Evolutionary conservation across 805 yeast genomes (phyloP), one percentile per base, ranked within the genome.

Genomic region (Jamesozyma jinghongensis): DNA sequence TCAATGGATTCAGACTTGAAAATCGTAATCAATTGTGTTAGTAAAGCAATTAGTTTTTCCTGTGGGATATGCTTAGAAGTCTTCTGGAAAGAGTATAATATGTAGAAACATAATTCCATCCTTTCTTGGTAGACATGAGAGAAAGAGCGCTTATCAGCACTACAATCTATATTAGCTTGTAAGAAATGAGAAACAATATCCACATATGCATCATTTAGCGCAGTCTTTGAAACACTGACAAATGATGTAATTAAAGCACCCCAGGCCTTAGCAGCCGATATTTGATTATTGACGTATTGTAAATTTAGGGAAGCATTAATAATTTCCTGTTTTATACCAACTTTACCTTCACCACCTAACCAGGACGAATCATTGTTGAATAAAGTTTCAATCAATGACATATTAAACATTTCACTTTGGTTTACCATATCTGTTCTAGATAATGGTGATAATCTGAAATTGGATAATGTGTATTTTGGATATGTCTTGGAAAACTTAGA

Each of bases 181-280:
- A 87, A 61, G n/a, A 85, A 62, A 22, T 67, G 61, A 7, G 68
- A 53, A 0, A 77, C 77, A 34, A 70, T 53, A 7, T 60, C 60
- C 51, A 63, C 50, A 48, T 64, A 67, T 0, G 66, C 54, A 7
- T 54, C 44, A n/a, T 57, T 54, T 7, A 69, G 44, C 3, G 62
- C 59, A 0, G 47, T 44, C 1, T 56, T 52, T 18, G 56, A 57
- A 34, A 64, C 67, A 45, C 76, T 72, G 43, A 82, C 71, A 51
- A 66, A 79, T 0, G 90, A 75, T 0, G 90, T 78, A 18, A 85
- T 46, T 27, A 87, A 65, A 1, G 92, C 86, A 37, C 90, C 87
- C 73, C 85, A 77, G 0, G 94, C 73, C 50, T 80, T 81, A 3
- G 85, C 81, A 17, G 83, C 73, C 3, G 75, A 66, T 13, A 79